phyloP scores from a whole-genome alignment of 139 green algal genomes.

The Astrephomene gubernaculifera region DNA sequence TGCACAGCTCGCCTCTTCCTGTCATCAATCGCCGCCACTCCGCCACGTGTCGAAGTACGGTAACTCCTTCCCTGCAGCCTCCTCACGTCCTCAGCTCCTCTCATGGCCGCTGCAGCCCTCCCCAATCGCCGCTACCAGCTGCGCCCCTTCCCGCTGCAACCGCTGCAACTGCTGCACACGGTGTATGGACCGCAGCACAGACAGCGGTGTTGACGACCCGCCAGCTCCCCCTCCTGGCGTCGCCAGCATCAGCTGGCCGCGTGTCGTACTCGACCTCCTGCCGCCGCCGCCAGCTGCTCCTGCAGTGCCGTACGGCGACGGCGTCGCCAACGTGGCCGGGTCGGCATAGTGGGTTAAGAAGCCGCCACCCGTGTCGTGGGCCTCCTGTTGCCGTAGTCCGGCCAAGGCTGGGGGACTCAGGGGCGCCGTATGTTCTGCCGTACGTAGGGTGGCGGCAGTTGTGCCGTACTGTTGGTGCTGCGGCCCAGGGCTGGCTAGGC shows the following conservation, averaged over 20 bases:
- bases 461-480: too few relatives aligned
- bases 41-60: too few relatives aligned
- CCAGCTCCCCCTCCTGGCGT: not conserved
- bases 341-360: slow-evolving; percentile 32
- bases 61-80: too few relatives aligned
- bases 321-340: not conserved
- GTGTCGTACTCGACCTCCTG: not conserved
- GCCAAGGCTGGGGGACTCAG: not conserved
- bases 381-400: not conserved
- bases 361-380: slow-evolving; percentile 19
- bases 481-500: not conserved
- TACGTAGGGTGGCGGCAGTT: too few relatives aligned
- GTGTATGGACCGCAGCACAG: slow-evolving; percentile 12
- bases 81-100: too few relatives aligned
- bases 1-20: too few relatives aligned
- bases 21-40: too few relatives aligned
- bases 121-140: slow-evolving; percentile 12
- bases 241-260: not conserved
- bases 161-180: slow-evolving; percentile 20
- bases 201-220: slow-evolving; percentile 12
- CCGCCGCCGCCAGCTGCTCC: not conserved
- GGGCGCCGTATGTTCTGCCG: not conserved
- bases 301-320: not conserved
- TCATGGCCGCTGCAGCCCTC: too few relatives aligned
- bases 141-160: slow-evolving; percentile 26